These are phyloP conservation scores for Closterium sp. DNA, from an alignment of 139 green algal genomes.

Conservation along the genomic window DNA sequence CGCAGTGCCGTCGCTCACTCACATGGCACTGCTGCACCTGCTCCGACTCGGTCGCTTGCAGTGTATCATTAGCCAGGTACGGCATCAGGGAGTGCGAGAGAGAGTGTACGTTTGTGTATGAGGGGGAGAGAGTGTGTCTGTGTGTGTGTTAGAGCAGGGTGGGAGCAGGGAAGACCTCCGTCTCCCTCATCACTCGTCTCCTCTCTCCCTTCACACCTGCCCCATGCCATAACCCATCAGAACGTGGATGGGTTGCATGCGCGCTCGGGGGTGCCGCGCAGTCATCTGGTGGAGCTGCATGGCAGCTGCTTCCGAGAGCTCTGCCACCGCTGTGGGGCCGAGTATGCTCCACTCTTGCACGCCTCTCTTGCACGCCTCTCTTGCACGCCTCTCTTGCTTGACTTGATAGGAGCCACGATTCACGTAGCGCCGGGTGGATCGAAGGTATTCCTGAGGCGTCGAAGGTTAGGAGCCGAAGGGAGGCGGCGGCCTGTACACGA, in stretches of 20 bases:
- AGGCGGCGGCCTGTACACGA: too few species aligned
- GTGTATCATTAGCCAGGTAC: slow-evolving; percentile 47
- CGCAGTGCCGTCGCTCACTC: slow-evolving; percentile 77
- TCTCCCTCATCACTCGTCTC: neutral
- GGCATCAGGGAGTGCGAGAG: neutral
- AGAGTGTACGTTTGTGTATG: neutral
- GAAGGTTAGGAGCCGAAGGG: too few species aligned
- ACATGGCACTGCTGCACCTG: slow-evolving; percentile 62
- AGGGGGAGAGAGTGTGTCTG: neutral
- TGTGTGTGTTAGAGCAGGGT: neutral
- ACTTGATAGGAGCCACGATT: too few species aligned
- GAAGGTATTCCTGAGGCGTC: too few species aligned
- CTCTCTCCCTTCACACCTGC: neutral
- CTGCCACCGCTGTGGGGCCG: slow-evolving; percentile 70
- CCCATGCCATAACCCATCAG: neutral
- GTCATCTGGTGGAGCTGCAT: slow-evolving; percentile 86
- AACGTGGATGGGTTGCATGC: slow-evolving; percentile 84
- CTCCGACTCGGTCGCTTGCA: slow-evolving; percentile 55
- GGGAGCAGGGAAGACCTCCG: neutral
- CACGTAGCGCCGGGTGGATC: too few species aligned
- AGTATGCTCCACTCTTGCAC: slow-evolving; percentile 43
- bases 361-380: too few species aligned
- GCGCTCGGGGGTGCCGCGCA: slow-evolving; percentile 69
- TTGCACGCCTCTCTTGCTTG: neutral
- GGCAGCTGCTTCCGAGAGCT: slow-evolving; percentile 92